Percentiles rank a stretch among this genome's conserved stretches.
Conservation (phyloP, 2,329 filamentous ascomycete genomes). For the Fusarium nelsonii region DNA sequence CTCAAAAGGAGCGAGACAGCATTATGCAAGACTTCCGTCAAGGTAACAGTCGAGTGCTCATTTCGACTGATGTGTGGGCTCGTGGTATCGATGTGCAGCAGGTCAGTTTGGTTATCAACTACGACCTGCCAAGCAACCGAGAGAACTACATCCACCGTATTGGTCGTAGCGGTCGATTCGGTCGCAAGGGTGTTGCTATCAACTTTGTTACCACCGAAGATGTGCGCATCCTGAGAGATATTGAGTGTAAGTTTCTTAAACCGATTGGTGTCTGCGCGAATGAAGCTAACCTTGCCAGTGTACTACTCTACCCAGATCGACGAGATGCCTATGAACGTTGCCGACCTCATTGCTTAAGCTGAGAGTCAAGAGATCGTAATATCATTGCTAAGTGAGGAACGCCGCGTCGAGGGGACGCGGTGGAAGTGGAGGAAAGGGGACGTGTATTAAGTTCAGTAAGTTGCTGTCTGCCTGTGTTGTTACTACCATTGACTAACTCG, state of each 20-base stretch:
- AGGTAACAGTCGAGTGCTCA: conserved; percentile 94
- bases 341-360: conserved; percentile 66
- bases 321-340: conserved; percentile 98
- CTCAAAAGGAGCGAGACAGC: conserved; percentile 95
- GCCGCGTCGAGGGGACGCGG: conserved; percentile 36
- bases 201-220: conserved; percentile 99
- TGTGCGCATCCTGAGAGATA: conserved; percentile 95
- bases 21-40: conserved; percentile 99
- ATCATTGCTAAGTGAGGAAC: background rate
- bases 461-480: background rate
- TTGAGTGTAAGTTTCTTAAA: conserved; percentile 77
- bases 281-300: conserved; percentile 65
- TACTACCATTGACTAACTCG: background rate
- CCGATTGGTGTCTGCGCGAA: background rate
- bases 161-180: conserved; percentile 93
- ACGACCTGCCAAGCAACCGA: conserved; percentile 96
- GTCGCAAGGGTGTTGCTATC: conserved; percentile 98
- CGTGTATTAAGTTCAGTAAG: conserved; percentile 44
- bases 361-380: background rate
- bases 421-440: conserved; percentile 51
- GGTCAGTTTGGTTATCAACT: conserved; percentile 98
- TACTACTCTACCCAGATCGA: conserved; percentile 98
- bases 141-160: conserved; percentile 99
- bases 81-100: conserved; percentile 99
- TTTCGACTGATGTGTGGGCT: conserved; percentile 98